phyloP scores from a whole-genome alignment of 257 asterid species.

The Leptodermis oblonga region DNA sequence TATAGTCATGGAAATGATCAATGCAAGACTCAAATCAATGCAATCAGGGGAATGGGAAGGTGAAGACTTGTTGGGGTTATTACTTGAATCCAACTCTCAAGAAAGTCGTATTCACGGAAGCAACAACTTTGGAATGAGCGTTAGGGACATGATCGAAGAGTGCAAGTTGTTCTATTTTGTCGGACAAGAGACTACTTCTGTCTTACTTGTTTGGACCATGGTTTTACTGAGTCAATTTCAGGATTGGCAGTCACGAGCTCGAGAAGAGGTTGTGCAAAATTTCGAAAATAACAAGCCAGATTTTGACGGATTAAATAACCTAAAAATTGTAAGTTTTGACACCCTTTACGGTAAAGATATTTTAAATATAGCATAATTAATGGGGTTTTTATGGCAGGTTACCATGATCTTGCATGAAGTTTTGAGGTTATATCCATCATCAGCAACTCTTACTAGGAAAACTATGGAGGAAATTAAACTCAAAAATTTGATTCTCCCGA shows the following conservation, averaged over 20 bases:
- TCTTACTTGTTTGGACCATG: too few species aligned
- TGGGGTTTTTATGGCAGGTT: too few species aligned
- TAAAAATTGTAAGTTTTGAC: constrained; percentile 34
- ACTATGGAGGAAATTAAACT: constrained; percentile 23
- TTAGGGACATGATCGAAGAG: constrained; percentile 47
- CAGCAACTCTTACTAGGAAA: constrained; percentile 11
- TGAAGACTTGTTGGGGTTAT: constrained; percentile 28
- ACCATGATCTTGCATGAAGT: too few species aligned
- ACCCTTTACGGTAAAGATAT: too few species aligned
- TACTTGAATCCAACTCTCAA: too few species aligned
- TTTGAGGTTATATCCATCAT: constrained; percentile 52
- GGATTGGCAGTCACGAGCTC: too few species aligned
- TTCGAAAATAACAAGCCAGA: constrained; percentile 31
- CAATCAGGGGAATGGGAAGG: not conserved
- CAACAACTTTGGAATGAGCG: constrained; percentile 34
- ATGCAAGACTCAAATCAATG: too few species aligned
- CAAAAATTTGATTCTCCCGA: constrained; percentile 33
- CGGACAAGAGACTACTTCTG: constrained; percentile 68
- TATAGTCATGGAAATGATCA: not conserved
- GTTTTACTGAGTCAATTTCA: too few species aligned
- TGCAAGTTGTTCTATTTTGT: constrained; percentile 56
- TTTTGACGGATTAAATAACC: constrained; percentile 34
- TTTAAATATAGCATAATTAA: too few species aligned
- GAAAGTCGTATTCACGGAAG: constrained; percentile 35
- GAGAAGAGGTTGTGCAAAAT: too few species aligned